Base-by-base conservation (phyloP, 2,329 filamentous ascomycete species). In the Diaporthe humulicola region DNA sequence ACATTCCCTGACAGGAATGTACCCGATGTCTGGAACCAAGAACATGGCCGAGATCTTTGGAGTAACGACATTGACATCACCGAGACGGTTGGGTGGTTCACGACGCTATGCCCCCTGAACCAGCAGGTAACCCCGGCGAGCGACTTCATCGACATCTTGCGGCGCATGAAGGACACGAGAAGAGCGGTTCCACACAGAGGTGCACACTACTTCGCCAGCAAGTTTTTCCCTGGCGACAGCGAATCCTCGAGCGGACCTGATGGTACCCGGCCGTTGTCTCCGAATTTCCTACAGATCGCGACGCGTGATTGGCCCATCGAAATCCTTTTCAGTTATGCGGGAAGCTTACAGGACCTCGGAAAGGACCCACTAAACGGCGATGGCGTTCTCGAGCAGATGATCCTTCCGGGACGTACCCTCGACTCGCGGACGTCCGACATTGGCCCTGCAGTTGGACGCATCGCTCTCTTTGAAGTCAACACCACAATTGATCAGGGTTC, bases 1-100 rank as follows among this genome's bases (percentile, higher is more conserved):
- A 86, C 86, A 0, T 92, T 92, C 74, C 83, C 86, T 19, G 88
- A 91, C 70, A 85, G 90, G 25, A 75, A 78, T 0, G 80, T 84
- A 0, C 90, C 90, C 0, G 86, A 87, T 1, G 78, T 92, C 0
- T 92, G 88, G 88, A 88, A 87, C 71, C 87, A 88, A 76, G 88
- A 89, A 75, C 84, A 87, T 50, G 88, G 88, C 22, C 83, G 88
- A 22, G 81, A 85, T n/a, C 79, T 83, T 3, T 84, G 85, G 76
- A 85, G 86, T 36, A 79, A 81, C 0, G 85, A 87, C 22, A 82
- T 88, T 17, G 88, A 91, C 79, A 85, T 91, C 0, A 86, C 87
- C 6, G 84, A 89, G 70, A 91, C 90, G 0, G 89, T 92, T 0
- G 90, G 90, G 2, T 91, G 89, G 89, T 91, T 92, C 76, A 90